A percentile compares a stretch with the other conserved stretches of the same genome.
phyloP scores from a whole-genome alignment of 495 filamentous ascomycete species.

The Podospora fimiseda region DNA sequence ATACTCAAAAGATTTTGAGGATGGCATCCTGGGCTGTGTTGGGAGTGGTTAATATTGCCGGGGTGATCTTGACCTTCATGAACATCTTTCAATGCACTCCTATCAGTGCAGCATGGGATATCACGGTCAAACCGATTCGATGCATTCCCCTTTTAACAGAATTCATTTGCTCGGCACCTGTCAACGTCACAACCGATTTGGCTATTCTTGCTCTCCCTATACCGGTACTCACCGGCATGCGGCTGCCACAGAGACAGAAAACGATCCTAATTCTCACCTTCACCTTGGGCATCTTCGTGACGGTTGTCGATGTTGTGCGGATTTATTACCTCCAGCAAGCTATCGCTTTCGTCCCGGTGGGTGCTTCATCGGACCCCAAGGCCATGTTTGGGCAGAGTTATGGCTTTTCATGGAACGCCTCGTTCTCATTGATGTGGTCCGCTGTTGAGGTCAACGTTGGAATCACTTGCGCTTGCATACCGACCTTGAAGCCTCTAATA shows the following conservation, averaged over 20 bases:
- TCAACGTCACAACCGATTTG: conserved; percentile 81
- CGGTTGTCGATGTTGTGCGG: conserved; percentile 79
- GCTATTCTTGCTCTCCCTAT: conserved; percentile 79
- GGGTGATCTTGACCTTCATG: conserved; percentile 71
- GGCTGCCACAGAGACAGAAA: conserved; percentile 76
- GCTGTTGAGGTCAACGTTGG: conserved; percentile 85
- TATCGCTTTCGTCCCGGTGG: conserved; percentile 26
- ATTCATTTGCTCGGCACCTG: conserved; percentile 75
- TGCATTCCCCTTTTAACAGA: conserved; percentile 75
- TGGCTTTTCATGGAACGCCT: conserved; percentile 63
- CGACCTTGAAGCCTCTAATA: conserved; percentile 80
- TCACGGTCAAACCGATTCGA: conserved; percentile 32
- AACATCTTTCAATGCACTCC: conserved; percentile 90
- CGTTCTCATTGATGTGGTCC: conserved; percentile 86
- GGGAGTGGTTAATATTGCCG: conserved; percentile 67
- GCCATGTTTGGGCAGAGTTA: conserved; percentile 30
- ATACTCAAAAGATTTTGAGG: conserved; percentile 61
- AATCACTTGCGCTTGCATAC: conserved; percentile 81
- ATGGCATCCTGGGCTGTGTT: conserved; percentile 65
- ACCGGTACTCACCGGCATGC: conserved; percentile 80
- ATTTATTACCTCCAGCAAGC: conserved; percentile 86
- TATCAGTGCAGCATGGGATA: conserved; percentile 54
- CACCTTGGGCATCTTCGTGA: conserved; percentile 75
- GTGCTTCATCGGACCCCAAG: conserved; percentile 19
- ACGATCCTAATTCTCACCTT: conserved; percentile 77